Base-by-base conservation (phyloP, 495 filamentous ascomycete species). In the Trichoderma virens region DNA sequence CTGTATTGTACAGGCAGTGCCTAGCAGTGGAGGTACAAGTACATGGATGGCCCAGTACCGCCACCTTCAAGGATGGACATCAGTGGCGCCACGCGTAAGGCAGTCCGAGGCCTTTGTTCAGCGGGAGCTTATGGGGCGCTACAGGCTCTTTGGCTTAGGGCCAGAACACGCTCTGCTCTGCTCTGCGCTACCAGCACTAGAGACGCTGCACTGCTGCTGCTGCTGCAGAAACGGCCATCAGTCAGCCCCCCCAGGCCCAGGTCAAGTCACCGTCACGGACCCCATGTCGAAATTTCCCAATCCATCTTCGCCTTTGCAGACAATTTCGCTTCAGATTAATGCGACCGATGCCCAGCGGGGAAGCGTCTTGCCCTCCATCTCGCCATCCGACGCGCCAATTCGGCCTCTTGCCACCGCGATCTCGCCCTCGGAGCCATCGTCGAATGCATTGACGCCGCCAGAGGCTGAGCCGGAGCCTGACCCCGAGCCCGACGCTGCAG, bases 381-480 rank as follows among this genome's bases (percentile, higher is more conserved):
- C 51, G 23, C 51, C 51, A n/a, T 11, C 13, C 51, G 51, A 56
- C 51, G 51, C 51, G 25, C 25, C 51, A 28, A 56, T 56, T 27
- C 51, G 25, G 45, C 11, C 45, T 51, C 18, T 51, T 20, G 4
- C 16, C 8, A 13, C 20, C 9, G 25, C 7, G 11, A 20, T 7
- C 43, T 56, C 51, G 25, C 30, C 18, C 25, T 9, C 51, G 25
- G 30, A 20, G 51, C 25, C 51, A 18, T 30, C 51, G 51, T 56
- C 51, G 51, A 56, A 56, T 56, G 51, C 51, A 56, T 56, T 56
- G 51, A 56, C 25, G 51, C 25, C 51, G 51, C 27, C 51, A 30
- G 25, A 56, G 51, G 51, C 27, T n/a, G 51, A 56, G 51, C 51
- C 51, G 51, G 51, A 56, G 51, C 51, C 51, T 56, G 51, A 56